Percentiles rank a stretch among this genome's conserved stretches.
Conservation (phyloP, 2,329 filamentous ascomycete species). For the Microdochium bolleyi region DNA sequence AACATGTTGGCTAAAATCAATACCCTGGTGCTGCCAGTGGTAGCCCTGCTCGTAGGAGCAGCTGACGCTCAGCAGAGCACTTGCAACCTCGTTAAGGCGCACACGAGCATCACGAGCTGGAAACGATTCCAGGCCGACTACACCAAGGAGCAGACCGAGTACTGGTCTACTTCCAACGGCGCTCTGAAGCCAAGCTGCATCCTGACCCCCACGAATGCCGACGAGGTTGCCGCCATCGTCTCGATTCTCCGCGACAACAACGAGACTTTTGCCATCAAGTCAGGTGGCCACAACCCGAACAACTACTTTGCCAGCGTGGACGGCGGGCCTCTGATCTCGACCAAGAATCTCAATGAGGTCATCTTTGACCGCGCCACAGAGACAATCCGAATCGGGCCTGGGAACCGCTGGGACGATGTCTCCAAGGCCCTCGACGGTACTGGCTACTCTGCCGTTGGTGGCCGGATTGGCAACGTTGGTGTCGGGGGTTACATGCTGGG, state of each 20-base stretch:
- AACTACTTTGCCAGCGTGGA: conserved; percentile 41
- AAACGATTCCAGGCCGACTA: conserved; percentile 23
- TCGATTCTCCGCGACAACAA: conserved; percentile 35
- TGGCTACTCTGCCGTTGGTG: conserved; percentile 33
- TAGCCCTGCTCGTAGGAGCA: conserved; percentile 7
- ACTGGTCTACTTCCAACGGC: conserved; percentile 36
- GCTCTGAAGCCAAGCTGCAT: conserved; percentile 37
- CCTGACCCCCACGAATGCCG: conserved; percentile 34
- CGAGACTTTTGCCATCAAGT: conserved; percentile 45
- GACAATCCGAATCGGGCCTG: conserved; percentile 35
- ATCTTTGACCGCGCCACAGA: conserved; percentile 25
- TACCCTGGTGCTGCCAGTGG: neutral
- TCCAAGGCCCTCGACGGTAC: conserved; percentile 28
- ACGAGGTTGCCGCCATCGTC: conserved; percentile 46
- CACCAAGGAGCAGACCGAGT: conserved; percentile 26
- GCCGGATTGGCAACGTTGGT: conserved; percentile 36
- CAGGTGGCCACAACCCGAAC: conserved; percentile 50
- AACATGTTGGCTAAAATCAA: neutral
- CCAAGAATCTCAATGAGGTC: conserved; percentile 32
- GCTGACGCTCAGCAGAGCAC: conserved; percentile 18
- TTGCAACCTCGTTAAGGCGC: conserved; percentile 24
- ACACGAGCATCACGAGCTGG: conserved; percentile 22
- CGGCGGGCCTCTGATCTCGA: conserved; percentile 39
- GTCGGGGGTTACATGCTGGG: conserved; percentile 44
- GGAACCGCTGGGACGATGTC: conserved; percentile 34